phyloP scores from a whole-genome alignment of 108 stramenopile genomes.

The Cyclotella choctawhatcheeana region DNA sequence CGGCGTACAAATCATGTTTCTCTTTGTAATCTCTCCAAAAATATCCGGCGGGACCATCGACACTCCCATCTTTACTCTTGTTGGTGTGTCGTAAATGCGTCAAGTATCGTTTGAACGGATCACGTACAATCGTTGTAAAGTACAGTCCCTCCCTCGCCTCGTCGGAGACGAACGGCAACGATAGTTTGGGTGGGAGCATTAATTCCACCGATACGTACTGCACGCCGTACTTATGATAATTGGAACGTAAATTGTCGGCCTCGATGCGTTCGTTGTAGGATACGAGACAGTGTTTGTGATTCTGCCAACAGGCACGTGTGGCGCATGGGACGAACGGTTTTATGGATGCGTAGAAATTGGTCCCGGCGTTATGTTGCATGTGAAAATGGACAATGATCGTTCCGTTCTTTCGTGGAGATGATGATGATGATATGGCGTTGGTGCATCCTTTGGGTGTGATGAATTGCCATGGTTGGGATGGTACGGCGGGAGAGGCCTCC shows the following conservation, averaged over 20 bases:
- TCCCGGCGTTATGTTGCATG: slow-evolving; percentile 50
- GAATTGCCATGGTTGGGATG: slow-evolving; percentile 25
- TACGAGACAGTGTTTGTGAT: slow-evolving; percentile 40
- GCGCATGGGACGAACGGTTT: slow-evolving; percentile 29
- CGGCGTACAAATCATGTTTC: slow-evolving; percentile 17
- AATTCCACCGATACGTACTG: slow-evolving; percentile 49
- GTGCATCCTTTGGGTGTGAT: slow-evolving; percentile 24
- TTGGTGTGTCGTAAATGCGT: slow-evolving; percentile 17
- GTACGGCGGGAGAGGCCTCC: background rate
- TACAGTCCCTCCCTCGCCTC: slow-evolving; percentile 37
- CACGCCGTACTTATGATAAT: slow-evolving; percentile 38
- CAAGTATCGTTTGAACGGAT: slow-evolving; percentile 35
- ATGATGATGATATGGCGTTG: background rate
- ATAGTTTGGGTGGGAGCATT: slow-evolving; percentile 46
- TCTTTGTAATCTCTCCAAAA: slow-evolving; percentile 40
- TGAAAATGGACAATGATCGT: slow-evolving; percentile 52
- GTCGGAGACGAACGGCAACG: slow-evolving; percentile 41
- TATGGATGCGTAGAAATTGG: slow-evolving; percentile 26
- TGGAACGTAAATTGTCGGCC: slow-evolving; percentile 41
- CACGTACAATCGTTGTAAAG: slow-evolving; percentile 49
- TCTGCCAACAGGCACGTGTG: slow-evolving; percentile 43
- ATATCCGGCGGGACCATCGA: slow-evolving; percentile 1
- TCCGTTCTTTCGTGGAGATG: background rate
- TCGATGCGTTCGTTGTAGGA: slow-evolving; percentile 45
- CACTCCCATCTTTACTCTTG: background rate